Conservation (phyloP, 169 alveolate species). For the Cystoisospora suis region DNA sequence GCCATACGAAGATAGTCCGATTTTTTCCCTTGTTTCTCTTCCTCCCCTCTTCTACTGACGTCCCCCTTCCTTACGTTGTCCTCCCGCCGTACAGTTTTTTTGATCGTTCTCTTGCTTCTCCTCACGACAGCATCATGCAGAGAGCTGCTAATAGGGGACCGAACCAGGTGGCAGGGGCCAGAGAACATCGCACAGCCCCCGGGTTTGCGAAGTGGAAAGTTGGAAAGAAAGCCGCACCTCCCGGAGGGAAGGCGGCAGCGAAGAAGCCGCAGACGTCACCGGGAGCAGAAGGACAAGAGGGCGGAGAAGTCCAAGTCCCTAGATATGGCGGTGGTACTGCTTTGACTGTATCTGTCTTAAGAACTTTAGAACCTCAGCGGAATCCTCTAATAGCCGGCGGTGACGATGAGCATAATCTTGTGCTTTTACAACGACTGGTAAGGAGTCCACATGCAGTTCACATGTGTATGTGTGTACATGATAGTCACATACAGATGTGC, state of each 20-base stretch:
- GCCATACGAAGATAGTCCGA: not conserved
- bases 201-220: not conserved
- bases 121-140: not conserved
- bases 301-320: too few relatives aligned
- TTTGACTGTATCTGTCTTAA: not conserved
- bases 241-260: too few relatives aligned
- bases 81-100: not conserved
- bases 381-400: not conserved
- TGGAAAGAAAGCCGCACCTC: not conserved
- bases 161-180: too few relatives aligned
- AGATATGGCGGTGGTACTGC: too few relatives aligned
- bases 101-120: not conserved
- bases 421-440: not conserved
- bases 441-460: too few relatives aligned
- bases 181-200: too few relatives aligned
- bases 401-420: slow-evolving; percentile 3
- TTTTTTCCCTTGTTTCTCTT: not conserved
- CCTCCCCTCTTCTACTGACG: not conserved
- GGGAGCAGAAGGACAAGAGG: too few relatives aligned
- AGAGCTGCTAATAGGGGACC: too few relatives aligned
- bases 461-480: not conserved
- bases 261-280: not conserved
- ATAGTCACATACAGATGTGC: not conserved
- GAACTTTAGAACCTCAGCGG: not conserved
- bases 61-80: not conserved